phyloP scores from a whole-genome alignment of 768 basidiomycete genomes.

The Psilocybe tampanensis region DNA sequence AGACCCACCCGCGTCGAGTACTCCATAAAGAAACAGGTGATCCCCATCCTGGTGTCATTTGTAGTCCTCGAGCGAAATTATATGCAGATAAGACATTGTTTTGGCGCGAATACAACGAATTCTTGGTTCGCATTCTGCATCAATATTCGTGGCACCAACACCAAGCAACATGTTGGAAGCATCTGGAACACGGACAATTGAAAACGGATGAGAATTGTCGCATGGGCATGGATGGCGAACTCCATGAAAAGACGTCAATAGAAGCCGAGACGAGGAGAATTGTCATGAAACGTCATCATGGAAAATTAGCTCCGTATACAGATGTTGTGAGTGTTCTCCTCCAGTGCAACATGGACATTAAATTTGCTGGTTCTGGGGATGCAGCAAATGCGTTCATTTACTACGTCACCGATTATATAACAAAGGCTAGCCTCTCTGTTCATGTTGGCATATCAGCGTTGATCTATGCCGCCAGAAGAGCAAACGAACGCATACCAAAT shows the following conservation, averaged over 20 bases:
- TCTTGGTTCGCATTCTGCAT: neutral
- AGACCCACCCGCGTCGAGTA: neutral
- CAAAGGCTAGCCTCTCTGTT: conserved; percentile 28
- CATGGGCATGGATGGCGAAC: conserved; percentile 6
- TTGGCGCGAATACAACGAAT: neutral
- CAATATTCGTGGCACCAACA: conserved; percentile 11
- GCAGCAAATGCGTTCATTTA: conserved; percentile 42
- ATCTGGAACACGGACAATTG: conserved; percentile 6
- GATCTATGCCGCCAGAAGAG: neutral
- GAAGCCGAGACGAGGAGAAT: neutral
- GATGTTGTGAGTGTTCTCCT: conserved; percentile 30
- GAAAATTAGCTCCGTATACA: neutral
- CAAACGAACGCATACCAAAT: neutral
- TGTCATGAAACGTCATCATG: neutral
- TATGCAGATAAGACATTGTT: neutral
- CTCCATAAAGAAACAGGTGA: neutral
- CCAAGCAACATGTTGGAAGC: conserved; percentile 17
- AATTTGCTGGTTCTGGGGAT: conserved; percentile 41
- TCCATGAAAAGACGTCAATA: neutral
- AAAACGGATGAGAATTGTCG: conserved; percentile 9
- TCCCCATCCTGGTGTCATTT: conserved; percentile 9
- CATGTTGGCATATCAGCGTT: neutral
- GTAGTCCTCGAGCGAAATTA: neutral
- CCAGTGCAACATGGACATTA: conserved; percentile 47
- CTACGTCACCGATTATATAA: too few species aligned